phyloP scores from a whole-genome alignment of 768 basidiomycete genomes.

The Cystobasidium tubakii region DNA sequence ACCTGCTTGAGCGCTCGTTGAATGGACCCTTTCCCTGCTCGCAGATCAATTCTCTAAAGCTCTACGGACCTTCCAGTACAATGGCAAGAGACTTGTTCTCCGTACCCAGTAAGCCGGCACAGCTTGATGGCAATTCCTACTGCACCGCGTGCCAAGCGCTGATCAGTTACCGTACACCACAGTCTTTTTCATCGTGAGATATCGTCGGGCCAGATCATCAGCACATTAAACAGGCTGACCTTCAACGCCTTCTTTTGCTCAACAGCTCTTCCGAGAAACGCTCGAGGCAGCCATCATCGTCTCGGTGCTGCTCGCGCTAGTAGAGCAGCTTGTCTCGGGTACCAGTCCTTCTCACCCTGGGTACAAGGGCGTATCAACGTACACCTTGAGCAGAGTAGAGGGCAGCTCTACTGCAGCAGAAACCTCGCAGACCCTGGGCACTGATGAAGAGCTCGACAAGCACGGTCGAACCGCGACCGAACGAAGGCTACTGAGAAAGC shows the following conservation, averaged over 20 bases:
- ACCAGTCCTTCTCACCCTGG: background rate
- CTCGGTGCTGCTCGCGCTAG: slow-evolving; percentile 81
- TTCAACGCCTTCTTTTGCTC: background rate
- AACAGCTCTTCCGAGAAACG: slow-evolving; percentile 72
- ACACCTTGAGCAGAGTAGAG: background rate
- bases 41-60: background rate
- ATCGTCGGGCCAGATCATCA: too few relatives aligned
- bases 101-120: slow-evolving; percentile 11
- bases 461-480: slow-evolving; percentile 10
- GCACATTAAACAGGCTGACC: background rate
- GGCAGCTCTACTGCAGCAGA: background rate
- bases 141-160: background rate
- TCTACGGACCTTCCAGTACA: background rate
- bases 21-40: background rate
- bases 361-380: background rate
- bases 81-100: slow-evolving; percentile 26
- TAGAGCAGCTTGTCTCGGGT: slow-evolving; percentile 66
- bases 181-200: slow-evolving; percentile 76
- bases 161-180: slow-evolving; percentile 48
- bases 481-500: slow-evolving; percentile 57
- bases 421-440: background rate
- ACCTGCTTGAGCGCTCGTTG: too few relatives aligned
- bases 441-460: slow-evolving; percentile 27
- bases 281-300: slow-evolving; percentile 88
- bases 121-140: background rate